Conservation (phyloP, 2,329 filamentous ascomycete genomes). For the Gnomoniopsis smithogilvyi region DNA sequence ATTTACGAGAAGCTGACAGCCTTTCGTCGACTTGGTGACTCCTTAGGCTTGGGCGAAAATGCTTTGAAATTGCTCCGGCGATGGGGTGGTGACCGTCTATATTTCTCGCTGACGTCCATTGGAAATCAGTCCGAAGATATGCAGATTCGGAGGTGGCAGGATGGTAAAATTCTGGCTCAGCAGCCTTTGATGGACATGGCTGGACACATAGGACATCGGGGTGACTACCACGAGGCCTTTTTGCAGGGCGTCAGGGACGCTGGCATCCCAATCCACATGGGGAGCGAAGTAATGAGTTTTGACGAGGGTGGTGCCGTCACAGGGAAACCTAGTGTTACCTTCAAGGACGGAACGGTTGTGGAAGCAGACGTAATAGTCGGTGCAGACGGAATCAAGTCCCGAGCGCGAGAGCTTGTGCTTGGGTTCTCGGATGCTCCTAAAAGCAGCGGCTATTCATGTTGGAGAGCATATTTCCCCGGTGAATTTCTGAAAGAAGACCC, state of each 20-base stretch:
- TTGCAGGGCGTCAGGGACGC: slow-evolving; percentile 35
- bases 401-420: slow-evolving; percentile 47
- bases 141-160: slow-evolving; percentile 45
- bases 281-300: slow-evolving; percentile 35
- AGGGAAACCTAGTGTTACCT: slow-evolving; percentile 27
- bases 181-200: slow-evolving; percentile 51
- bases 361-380: slow-evolving; percentile 47
- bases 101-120: slow-evolving; percentile 37
- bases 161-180: slow-evolving; percentile 42
- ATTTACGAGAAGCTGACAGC: slow-evolving; percentile 41
- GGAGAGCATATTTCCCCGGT: slow-evolving; percentile 43
- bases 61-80: slow-evolving; percentile 41
- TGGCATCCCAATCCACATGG: slow-evolving; percentile 38
- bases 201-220: slow-evolving; percentile 41
- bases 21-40: slow-evolving; percentile 41
- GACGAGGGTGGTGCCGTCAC: slow-evolving; percentile 26
- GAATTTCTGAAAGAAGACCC: slow-evolving; percentile 31
- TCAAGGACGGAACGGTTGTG: slow-evolving; percentile 34
- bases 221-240: slow-evolving; percentile 41
- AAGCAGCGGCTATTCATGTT: slow-evolving; percentile 51
- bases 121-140: slow-evolving; percentile 44
- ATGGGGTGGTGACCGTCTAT: slow-evolving; percentile 37
- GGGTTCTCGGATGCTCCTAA: slow-evolving; percentile 50
- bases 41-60: slow-evolving; percentile 43
- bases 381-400: slow-evolving; percentile 50